Base-by-base conservation (phyloP, 1,284 basidiomycete genomes). In the Violaceomyces palustris region DNA sequence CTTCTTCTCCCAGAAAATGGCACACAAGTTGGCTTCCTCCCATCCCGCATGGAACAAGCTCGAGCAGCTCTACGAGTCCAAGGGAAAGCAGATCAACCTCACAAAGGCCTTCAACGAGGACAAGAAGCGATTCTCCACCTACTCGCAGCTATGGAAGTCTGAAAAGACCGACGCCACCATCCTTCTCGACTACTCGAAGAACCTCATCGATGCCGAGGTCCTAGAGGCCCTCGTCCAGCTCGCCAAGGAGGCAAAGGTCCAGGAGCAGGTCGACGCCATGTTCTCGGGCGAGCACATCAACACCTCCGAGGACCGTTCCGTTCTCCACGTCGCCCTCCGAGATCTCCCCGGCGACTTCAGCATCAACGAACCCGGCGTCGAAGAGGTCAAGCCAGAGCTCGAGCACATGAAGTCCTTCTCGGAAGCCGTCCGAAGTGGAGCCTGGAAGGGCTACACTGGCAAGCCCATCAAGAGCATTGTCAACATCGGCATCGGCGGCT, bases 401-500 rank as follows among this genome's bases (percentile, higher is more conserved):
- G 79, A 83, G 27, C 94, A 97, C 77, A 97, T 98, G 74, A 86
- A 87, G 75, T 78, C 82, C 73, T 98, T 98, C 78, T 82, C 85
- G 40, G 84, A 94, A 31, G 78, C 83, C 28, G 82, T 98, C 36
- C 82, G 93, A 52, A 85, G 80, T 53, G 92, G 92, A 23, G 79
- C 78, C 35, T 93, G 90, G 88, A 96, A 87, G 77, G 94, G 94
- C 24, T 97, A 94, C 79, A 94, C 91, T 1, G 93, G 93, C 49
- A 96, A 97, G 79, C 71, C 82, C 15, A 97, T 98, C 80, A 83
- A 85, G 72, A 84, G 89, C 42, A 84, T 98, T 75, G 91, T 98
- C 74, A 98, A 97, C 79, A 96, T 98, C 66, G 93, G 93, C 61
- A 98, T 98, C 72, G 94, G 93, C 54, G 93, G 93, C 42, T 96